Conservation (phyloP, 352 stramenopile species). For the Pythium folliculosum region DNA sequence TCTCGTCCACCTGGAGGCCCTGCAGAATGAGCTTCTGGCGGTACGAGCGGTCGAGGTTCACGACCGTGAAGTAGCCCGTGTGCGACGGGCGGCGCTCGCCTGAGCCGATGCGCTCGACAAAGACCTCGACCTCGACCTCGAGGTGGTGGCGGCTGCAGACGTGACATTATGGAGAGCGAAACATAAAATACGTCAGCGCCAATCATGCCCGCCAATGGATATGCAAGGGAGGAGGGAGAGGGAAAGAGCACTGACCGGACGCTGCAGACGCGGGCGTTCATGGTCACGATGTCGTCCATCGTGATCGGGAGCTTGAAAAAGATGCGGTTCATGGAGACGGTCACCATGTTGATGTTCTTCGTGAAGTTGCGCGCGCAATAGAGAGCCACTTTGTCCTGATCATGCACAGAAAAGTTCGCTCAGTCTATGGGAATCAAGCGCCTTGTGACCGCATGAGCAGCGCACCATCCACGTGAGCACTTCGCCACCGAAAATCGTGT, state of each 20-base stretch:
- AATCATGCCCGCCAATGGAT: too few relatives aligned
- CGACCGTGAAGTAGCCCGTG: slow-evolving; percentile 72
- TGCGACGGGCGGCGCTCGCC: slow-evolving; percentile 54
- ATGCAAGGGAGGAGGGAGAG: background rate
- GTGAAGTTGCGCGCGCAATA: slow-evolving; percentile 72
- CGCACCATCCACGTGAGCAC: slow-evolving; percentile 61
- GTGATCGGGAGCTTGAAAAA: slow-evolving; percentile 75
- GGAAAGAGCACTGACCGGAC: slow-evolving; percentile 42
- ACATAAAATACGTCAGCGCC: background rate
- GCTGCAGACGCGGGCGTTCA: slow-evolving; percentile 61
- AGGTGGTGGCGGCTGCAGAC: slow-evolving; percentile 51
- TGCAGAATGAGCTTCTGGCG: slow-evolving; percentile 59
- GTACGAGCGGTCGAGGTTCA: slow-evolving; percentile 63
- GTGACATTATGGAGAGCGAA: background rate
- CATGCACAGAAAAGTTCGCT: background rate
- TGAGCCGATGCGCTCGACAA: slow-evolving; percentile 55
- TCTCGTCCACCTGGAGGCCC: slow-evolving; percentile 55
- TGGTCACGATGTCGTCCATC: slow-evolving; percentile 66
- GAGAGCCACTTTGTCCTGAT: slow-evolving; percentile 57
- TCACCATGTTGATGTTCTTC: slow-evolving; percentile 72
- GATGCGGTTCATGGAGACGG: slow-evolving; percentile 64
- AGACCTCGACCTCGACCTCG: slow-evolving; percentile 77
- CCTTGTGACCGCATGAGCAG: background rate
- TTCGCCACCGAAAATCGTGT: slow-evolving; percentile 76
- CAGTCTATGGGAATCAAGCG: background rate